A percentile compares a stretch with the other conserved stretches of the same genome.
Evolutionary conservation across 495 filamentous ascomycete genomes (phyloP).

Genomic region (Lasiosphaeria miniovina): DNA sequence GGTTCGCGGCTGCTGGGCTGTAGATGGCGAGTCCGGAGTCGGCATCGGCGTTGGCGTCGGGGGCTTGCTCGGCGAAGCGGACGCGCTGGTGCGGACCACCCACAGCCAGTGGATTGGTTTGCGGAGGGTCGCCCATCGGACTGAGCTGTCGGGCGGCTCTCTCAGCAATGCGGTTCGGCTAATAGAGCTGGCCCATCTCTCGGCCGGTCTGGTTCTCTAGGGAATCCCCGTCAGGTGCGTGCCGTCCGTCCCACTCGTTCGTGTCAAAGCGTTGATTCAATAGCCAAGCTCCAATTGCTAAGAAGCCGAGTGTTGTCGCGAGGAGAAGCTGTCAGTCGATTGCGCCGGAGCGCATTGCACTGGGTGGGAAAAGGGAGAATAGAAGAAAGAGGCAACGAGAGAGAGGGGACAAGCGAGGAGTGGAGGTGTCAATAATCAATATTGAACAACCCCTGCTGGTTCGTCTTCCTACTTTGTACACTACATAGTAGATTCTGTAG

Average conservation of each 20-base stretch:
- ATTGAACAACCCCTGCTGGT: too few relatives aligned
- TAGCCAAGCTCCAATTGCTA: background rate
- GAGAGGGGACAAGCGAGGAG: background rate
- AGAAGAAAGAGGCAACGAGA: constrained; percentile 7
- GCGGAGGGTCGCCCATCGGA: constrained; percentile 20
- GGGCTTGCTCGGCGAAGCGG: constrained; percentile 27
- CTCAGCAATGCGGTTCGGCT: constrained; percentile 11
- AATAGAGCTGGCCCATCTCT: constrained; percentile 26
- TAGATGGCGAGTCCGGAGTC: background rate
- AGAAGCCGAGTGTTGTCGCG: background rate
- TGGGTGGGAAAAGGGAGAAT: background rate
- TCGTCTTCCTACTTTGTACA: too few relatives aligned
- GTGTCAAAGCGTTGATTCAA: background rate
- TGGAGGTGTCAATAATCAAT: too few relatives aligned
- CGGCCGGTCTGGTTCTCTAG: constrained; percentile 1
- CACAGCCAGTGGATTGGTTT: background rate
- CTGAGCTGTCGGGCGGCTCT: too few relatives aligned
- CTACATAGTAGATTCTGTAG: too few relatives aligned
- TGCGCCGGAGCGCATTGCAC: constrained; percentile 17
- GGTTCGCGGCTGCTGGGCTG: background rate
- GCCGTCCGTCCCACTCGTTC: constrained; percentile 4
- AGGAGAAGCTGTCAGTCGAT: background rate
- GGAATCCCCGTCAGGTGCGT: background rate
- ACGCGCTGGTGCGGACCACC: constrained; percentile 14
- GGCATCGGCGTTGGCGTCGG: background rate